A percentile compares a stretch with the other conserved stretches of the same genome.
These are phyloP conservation scores for Xylaria polymorpha DNA, from an alignment of 2,329 filamentous ascomycete genomes.

Conservation along the genomic window DNA sequence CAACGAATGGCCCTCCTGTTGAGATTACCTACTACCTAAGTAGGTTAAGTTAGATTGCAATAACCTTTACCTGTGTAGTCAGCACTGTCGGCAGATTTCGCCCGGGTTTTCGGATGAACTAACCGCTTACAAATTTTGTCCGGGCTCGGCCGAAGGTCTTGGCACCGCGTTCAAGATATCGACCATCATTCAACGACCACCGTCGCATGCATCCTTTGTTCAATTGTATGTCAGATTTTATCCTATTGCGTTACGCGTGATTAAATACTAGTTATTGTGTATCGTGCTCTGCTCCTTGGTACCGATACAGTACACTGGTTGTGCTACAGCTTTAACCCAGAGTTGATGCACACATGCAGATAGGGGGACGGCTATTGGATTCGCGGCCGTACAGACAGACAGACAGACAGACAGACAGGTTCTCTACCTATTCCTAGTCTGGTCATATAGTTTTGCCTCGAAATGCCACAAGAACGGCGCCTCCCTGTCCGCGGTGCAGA, in stretches of 20 bases:
- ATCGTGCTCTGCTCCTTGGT: neutral
- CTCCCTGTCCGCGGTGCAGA: slow-evolving; percentile 34
- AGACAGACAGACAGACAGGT: neutral
- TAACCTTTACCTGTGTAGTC: neutral
- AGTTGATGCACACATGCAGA: slow-evolving; percentile 1
- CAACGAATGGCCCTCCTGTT: too few relatives aligned
- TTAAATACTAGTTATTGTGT: neutral
- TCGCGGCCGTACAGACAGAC: neutral
- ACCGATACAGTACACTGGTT: neutral
- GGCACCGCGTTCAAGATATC: slow-evolving; percentile 31
- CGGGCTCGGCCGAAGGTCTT: slow-evolving; percentile 37
- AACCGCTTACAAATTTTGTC: slow-evolving; percentile 45
- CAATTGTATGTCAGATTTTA: neutral
- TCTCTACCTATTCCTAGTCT: neutral
- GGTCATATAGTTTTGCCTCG: neutral
- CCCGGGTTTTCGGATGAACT: neutral
- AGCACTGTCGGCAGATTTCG: slow-evolving; percentile 1
- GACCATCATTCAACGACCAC: slow-evolving; percentile 5
- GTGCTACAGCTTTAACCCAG: neutral
- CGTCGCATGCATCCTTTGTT: neutral
- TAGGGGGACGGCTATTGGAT: neutral
- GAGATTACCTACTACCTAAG: too few relatives aligned
- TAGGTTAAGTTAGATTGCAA: too few relatives aligned
- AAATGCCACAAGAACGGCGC: slow-evolving; percentile 31
- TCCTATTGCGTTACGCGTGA: neutral